phyloP scores from a whole-genome alignment of 306 rosid species.

The Cotoneaster glaucophyllus region DNA sequence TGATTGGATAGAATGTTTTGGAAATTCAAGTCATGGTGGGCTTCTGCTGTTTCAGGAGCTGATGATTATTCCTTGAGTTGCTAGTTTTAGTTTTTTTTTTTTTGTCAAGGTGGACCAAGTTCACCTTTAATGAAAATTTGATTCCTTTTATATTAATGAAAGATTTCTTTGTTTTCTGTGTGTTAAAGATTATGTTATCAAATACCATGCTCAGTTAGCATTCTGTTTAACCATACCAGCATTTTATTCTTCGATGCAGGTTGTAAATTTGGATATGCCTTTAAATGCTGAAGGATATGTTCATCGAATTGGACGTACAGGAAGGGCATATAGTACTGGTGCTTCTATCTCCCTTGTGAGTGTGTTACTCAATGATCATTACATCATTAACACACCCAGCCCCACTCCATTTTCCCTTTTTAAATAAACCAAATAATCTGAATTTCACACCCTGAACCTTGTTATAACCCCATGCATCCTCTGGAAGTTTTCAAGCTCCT shows the following conservation, averaged over 20 bases:
- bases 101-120: too few relatives aligned
- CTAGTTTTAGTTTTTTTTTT: too few relatives aligned
- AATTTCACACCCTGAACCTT: background rate
- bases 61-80: background rate
- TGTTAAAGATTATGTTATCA: background rate
- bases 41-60: background rate
- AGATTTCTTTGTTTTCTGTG: background rate
- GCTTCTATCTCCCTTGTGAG: constrained; percentile 88
- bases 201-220: constrained; percentile 2
- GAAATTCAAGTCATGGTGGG: background rate
- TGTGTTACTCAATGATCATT: constrained; percentile 1
- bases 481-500: background rate
- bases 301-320: constrained; percentile 95
- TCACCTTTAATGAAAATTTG: background rate
- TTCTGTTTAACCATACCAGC: background rate
- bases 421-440: background rate
- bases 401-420: background rate
- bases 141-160: background rate
- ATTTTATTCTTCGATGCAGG: constrained; percentile 41
- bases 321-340: constrained; percentile 89
- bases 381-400: background rate
- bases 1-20: too few relatives aligned
- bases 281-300: constrained; percentile 66
- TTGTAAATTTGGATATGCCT: constrained; percentile 90
- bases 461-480: background rate